These are phyloP conservation scores for Starmerella bombicola DNA, from an alignment of 805 yeast genomes.

Conservation along the genomic window DNA sequence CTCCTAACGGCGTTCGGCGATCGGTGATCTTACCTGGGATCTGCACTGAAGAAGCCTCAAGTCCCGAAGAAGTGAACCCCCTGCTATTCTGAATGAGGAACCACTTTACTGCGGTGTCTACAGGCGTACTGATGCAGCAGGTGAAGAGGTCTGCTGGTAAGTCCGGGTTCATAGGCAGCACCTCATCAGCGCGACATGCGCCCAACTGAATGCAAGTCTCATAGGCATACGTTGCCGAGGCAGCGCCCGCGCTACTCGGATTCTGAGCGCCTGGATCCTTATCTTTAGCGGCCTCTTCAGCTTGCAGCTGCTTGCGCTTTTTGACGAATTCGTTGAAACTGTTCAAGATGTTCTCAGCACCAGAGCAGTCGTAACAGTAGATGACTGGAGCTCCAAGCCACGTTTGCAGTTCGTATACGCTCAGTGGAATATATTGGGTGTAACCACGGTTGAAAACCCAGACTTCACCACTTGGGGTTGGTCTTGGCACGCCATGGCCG, in stretches of 20 bases:
- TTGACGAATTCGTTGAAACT: constrained; percentile 85
- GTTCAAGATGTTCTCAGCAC: constrained; percentile 84
- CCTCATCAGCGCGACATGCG: constrained; percentile 77
- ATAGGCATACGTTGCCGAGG: constrained; percentile 33
- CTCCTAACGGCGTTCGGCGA: constrained; percentile 90
- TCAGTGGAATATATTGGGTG: constrained; percentile 94
- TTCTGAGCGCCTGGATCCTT: background rate
- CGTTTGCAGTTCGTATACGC: constrained; percentile 84
- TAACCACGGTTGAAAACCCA: constrained; percentile 98
- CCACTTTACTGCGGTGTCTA: constrained; percentile 85
- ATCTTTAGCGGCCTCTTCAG: background rate
- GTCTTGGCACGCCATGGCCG: constrained; percentile 98
- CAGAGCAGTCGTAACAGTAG: constrained; percentile 85
- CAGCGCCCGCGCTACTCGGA: background rate
- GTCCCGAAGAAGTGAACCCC: constrained; percentile 33
- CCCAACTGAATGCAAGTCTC: constrained; percentile 86
- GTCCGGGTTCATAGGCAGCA: constrained; percentile 83
- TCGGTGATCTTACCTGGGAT: constrained; percentile 89
- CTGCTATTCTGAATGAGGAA: constrained; percentile 57
- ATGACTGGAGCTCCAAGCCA: constrained; percentile 98
- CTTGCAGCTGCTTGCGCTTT: constrained; percentile 47
- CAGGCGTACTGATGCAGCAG: constrained; percentile 89
- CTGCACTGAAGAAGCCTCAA: constrained; percentile 36
- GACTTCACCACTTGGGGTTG: constrained; percentile 89
- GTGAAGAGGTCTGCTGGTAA: constrained; percentile 93